Evolutionary conservation across 768 basidiomycete genomes (phyloP).

Genomic region (Mycena indigotica): DNA sequence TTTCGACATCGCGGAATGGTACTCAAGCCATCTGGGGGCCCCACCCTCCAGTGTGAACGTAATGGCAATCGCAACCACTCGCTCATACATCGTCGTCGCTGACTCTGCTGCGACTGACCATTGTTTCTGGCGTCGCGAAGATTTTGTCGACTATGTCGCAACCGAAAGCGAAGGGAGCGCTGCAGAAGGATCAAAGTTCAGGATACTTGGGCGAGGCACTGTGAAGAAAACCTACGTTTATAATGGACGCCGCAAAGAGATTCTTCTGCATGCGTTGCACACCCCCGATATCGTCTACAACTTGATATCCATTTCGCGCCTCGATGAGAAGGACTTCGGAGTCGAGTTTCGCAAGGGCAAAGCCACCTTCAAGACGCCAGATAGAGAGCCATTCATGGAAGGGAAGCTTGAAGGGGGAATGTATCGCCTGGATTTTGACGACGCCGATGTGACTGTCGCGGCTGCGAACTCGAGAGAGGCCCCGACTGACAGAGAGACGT

Average conservation of each 20-base stretch:
- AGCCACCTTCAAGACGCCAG: neutral
- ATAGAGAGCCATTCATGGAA: neutral
- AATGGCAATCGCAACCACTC: neutral
- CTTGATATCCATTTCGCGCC: neutral
- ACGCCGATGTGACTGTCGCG: neutral
- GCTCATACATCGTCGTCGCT: neutral
- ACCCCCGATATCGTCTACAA: neutral
- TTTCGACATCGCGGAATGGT: too few relatives aligned
- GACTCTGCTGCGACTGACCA: constrained; percentile 16
- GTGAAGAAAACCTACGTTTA: neutral
- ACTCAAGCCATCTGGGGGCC: too few relatives aligned
- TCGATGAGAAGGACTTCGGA: neutral
- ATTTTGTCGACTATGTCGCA: constrained; percentile 7
- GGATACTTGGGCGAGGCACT: neutral
- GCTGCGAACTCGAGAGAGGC: neutral
- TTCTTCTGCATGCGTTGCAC: neutral
- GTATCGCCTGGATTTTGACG: neutral
- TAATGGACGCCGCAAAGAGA: neutral
- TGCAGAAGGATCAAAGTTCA: constrained; percentile 9
- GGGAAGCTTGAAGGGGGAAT: neutral
- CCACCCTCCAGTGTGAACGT: too few relatives aligned
- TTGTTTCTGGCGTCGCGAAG: constrained; percentile 8
- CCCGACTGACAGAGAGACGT: constrained; percentile 4
- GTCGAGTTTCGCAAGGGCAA: neutral
- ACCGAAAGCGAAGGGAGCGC: constrained; percentile 2